Conservation (phyloP, 1,139 yeast species). For the Taphrina pruni region DNA sequence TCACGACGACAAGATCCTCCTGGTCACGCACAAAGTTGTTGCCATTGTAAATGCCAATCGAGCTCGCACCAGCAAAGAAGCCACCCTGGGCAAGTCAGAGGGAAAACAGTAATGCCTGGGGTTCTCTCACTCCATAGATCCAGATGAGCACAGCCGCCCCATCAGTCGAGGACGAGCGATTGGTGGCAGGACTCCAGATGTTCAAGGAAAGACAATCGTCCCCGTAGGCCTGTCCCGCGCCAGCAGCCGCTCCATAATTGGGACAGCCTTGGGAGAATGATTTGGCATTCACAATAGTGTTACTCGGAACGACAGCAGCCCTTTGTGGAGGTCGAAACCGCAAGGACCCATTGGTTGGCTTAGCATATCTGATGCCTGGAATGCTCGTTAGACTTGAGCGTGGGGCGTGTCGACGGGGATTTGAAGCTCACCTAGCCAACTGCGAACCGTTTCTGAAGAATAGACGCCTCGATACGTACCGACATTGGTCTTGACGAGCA, state of each 20-base stretch:
- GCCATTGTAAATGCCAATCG: slow-evolving; percentile 16
- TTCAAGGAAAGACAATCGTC: slow-evolving; percentile 37
- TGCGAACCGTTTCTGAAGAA: slow-evolving; percentile 21
- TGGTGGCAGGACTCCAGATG: slow-evolving; percentile 37
- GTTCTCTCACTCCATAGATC: slow-evolving; percentile 27
- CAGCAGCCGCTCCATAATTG: not conserved
- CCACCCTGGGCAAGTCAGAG: slow-evolving; percentile 18
- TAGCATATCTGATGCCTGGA: slow-evolving; percentile 29
- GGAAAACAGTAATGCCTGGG: too few relatives aligned
- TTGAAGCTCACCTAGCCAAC: slow-evolving; percentile 22
- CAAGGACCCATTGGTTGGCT: slow-evolving; percentile 18
- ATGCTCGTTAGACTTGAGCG: not conserved
- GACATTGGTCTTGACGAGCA: slow-evolving; percentile 18
- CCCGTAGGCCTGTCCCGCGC: slow-evolving; percentile 6
- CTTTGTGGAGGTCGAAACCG: slow-evolving; percentile 30
- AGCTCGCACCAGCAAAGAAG: slow-evolving; percentile 15
- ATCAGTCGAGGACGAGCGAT: slow-evolving; percentile 2
- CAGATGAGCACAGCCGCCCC: slow-evolving; percentile 33
- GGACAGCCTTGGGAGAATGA: slow-evolving; percentile 28
- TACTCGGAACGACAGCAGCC: slow-evolving; percentile 11
- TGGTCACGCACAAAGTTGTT: slow-evolving; percentile 32
- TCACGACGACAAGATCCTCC: slow-evolving; percentile 22
- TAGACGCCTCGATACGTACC: slow-evolving; percentile 26
- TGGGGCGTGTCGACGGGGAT: not conserved
- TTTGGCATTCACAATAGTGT: slow-evolving; percentile 18